Evolutionary conservation across 306 rosid species (phyloP), one percentile per base, ranked within the genome.

Genomic region (Ceratonia siliqua): DNA sequence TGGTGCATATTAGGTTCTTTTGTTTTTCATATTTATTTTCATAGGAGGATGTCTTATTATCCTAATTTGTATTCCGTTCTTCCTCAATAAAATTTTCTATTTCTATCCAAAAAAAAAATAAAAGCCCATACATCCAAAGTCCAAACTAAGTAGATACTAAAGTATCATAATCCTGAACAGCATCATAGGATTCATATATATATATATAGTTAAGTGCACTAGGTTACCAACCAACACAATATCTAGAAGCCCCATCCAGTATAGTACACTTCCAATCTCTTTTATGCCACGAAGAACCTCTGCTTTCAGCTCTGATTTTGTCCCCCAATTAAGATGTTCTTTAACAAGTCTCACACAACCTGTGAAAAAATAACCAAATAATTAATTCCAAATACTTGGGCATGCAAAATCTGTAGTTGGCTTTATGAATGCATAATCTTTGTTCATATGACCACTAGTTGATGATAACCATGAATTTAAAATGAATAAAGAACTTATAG

Each of bases 241-340:
- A 84, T 94, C 98, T 76, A 94, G 91, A 74, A 94, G 93, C 63
- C 98, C 97, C 87, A 90, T 87, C 94, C 96, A 94, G 76, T 94
- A 94, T 58, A 91, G 73, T 64, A 91, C 92, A 79, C 98, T 94
- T 87, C 98, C 98, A 74, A 90, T 94, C 91, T 94, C 98, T 83
- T 94, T 94, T 65, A 94, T 91, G 71, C 92, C 96, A 62, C 86
- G 89, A 65, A 94, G 95, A 85, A 94, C 94, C 86, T 94, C 96
- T 18, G 85, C 76, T 86, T 92, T 94, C 62, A 94, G 86, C 83
- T 91, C 97, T 62, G 90, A 62, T 78, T 94, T 94, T 48, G 92
- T 73, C 72, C 87, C 96, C 98, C 98, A 94, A 72, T 86, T 87
- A 72, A 94, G 97, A 79, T 84, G 87, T 77, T 94, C 98, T 70